Base-by-base conservation (phyloP, 2,329 filamentous ascomycete genomes). In the Exophiala dermatitidis region DNA sequence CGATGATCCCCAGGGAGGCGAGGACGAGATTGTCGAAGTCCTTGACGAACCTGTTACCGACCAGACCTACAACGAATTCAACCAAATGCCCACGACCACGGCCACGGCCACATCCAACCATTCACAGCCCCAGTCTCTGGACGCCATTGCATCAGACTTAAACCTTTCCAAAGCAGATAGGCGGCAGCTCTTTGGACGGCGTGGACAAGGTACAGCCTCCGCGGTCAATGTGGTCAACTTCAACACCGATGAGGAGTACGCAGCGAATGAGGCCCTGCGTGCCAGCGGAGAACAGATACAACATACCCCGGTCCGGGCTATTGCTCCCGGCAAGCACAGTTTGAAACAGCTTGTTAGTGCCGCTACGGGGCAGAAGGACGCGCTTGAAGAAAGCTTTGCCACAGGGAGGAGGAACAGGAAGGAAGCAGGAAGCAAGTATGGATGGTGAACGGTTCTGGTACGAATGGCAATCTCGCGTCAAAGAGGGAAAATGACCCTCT, bases 301-400 rank as follows among this genome's bases (percentile, higher is more conserved):
- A 46, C 86, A 94, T 71, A 90, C 91, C 64, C 87, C 90, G 5
- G 84, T 96, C 52, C 85, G 89, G 48, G 75, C 84, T 2, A 85
- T 95, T 66, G 84, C 88, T 28, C 86, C 90, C 2, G 88, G 89
- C 55, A 96, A 96, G 73, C 90, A 96, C 71, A 94, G 81, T 64
- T 75, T 97, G 68, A 84, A 85, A 66, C 90, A 95, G 73, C 76
- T 97, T 63, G 86, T 97, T 61, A 89, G 83, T 69, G 86, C 86
- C 57, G 90, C 88, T 29, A 82, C 82, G 61, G 87, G 78, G 58
- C 90, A 97, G 71, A 83, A 84, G 66, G 89, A 95, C 7, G 90
- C 89, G 2, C 73, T 96, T 61, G 90, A 96, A 71, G 91, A 97
- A 65, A 90, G 88, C 67, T 96, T 95, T 74, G 89, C 89, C 19